Evolutionary conservation across 2,329 filamentous ascomycete species (phyloP).

Genomic region (Fusarium concolor): DNA sequence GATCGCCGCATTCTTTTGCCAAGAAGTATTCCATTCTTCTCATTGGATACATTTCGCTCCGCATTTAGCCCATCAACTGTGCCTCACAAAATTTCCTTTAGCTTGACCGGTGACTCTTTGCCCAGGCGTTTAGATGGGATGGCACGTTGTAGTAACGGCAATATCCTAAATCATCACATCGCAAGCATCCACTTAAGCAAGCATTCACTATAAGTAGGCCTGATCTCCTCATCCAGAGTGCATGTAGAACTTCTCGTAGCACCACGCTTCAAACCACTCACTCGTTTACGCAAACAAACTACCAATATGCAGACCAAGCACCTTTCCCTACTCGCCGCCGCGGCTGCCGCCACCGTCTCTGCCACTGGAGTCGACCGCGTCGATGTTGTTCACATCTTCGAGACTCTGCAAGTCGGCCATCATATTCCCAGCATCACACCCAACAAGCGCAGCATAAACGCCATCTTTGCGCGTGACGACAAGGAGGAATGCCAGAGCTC

Average conservation of each 20-base stretch:
- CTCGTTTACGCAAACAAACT: not conserved
- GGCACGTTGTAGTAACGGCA: not conserved
- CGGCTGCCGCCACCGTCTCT: conserved; percentile 12
- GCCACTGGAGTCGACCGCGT: conserved; percentile 12
- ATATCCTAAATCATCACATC: not conserved
- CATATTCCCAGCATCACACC: conserved; percentile 16
- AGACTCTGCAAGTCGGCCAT: conserved; percentile 24
- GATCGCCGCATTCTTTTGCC: not conserved
- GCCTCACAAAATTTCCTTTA: conserved; percentile 6
- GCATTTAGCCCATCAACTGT: not conserved
- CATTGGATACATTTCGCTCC: not conserved
- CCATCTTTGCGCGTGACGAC: conserved; percentile 16
- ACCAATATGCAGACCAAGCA: conserved; percentile 19
- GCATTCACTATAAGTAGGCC: conserved; percentile 6
- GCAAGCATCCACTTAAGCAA: not conserved
- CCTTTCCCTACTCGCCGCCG: conserved; percentile 21
- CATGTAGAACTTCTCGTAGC: not conserved
- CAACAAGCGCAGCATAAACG: conserved; percentile 29
- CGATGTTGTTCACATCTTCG: conserved; percentile 30
- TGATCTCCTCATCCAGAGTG: not conserved
- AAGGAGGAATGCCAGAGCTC: conserved; percentile 19
- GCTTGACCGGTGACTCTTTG: conserved; percentile 3
- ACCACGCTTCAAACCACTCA: not conserved
- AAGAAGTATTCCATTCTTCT: not conserved
- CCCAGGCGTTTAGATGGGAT: not conserved